These are phyloP conservation scores for Stephanocyclus meneghinianus DNA, from an alignment of 352 stramenopile genomes.

Conservation along the genomic window DNA sequence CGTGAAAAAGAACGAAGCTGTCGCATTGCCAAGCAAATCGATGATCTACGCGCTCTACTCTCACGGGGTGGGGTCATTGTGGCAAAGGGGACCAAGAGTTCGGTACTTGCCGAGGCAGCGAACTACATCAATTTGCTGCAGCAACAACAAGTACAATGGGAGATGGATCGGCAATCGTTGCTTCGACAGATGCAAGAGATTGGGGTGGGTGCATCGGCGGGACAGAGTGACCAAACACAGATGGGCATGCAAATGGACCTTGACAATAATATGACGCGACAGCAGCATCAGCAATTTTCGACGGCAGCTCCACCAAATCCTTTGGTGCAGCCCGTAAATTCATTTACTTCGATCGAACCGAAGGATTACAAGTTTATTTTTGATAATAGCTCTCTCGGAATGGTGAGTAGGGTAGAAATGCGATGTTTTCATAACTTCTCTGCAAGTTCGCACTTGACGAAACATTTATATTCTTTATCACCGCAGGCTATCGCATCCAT, in stretches of 20 bases:
- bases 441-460: neutral
- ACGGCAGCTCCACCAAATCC: constrained; percentile 8
- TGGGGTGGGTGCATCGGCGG: constrained; percentile 17
- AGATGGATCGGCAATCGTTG: constrained; percentile 69
- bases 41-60: constrained; percentile 69
- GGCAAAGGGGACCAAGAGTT: constrained; percentile 79
- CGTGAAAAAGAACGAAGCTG: constrained; percentile 81
- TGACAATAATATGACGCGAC: neutral
- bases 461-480: neutral
- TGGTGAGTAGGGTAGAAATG: constrained; percentile 21
- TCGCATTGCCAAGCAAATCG: constrained; percentile 78
- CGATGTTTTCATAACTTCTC: neutral
- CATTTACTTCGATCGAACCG: constrained; percentile 24
- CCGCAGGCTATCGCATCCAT: constrained; percentile 74
- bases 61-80: constrained; percentile 77
- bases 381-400: constrained; percentile 74
- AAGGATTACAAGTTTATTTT: constrained; percentile 77
- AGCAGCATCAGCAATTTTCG: neutral
- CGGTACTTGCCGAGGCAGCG: constrained; percentile 74
- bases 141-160: constrained; percentile 75
- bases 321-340: constrained; percentile 5
- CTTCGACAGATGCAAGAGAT: constrained; percentile 80
- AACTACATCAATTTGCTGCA: constrained; percentile 81
- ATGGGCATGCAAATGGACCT: neutral
- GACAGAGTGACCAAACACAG: neutral